Base-by-base conservation (phyloP, 306 rosid genomes). In the Neltuma alba region DNA sequence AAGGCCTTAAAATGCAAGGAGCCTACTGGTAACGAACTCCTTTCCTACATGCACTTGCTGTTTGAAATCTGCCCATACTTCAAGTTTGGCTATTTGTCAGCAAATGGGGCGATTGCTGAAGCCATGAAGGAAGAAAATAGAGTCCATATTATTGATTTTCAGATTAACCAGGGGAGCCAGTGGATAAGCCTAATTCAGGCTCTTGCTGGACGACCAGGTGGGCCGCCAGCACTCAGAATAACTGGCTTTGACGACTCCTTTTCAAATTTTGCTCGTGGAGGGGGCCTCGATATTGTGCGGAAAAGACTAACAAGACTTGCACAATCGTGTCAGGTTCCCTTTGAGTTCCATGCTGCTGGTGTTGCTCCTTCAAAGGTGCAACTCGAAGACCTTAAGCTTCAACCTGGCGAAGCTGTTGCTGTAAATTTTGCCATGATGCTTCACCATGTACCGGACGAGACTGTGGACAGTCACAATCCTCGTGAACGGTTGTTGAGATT, bases 71-170 rank as follows among this genome's bases (percentile, higher is more conserved):
- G 98, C 74, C 99, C 99, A 60, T 92, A 86, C 80, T 90, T 95
- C 87, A 95, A 95, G 76, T 95, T 95, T 65, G 99, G 99, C 6
- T 93, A 90, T 76, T 84, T 95, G 91, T 93, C 99, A 15, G 99
- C 98, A 58, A 93, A 95, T 79, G 99, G 99, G 66, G 97, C 99
- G 12, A 95, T 95, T 70, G 99, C 98, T 25, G 98, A 95, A 86
- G 97, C 98, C 61, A 76, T 90, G 80, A 93, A 87, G 89, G 89
- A 89, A 5, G 97, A 95, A 88, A 84, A 54, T 28, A 77, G 71
- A 75, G 85, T 95, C 40, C 99, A 95, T 82, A 91, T 95, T 76
- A 88, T 95, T 84, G 99, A 95, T 84, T 95, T 95, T 83, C 98
- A 91, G 86, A 87, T 95, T 74, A 50, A 78, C 55, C 99, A 95